Percentiles rank a stretch among this genome's conserved stretches.
phyloP scores from a whole-genome alignment of 1,284 basidiomycete genomes.

The Trametes sp. region DNA sequence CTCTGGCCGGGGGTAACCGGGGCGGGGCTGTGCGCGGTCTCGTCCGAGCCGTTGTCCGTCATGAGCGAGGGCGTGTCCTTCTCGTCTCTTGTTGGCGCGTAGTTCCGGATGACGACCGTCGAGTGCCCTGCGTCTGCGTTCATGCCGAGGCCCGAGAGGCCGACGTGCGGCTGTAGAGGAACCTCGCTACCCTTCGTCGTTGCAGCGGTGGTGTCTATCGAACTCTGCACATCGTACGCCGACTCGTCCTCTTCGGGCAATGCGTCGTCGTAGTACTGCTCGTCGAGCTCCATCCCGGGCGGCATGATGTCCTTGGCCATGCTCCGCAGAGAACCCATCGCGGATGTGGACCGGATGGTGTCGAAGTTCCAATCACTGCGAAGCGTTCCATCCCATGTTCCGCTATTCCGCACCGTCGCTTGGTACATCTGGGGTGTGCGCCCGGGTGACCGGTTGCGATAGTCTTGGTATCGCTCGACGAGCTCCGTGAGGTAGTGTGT shows the following conservation, averaged over 20 bases:
- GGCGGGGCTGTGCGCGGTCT: constrained; percentile 41
- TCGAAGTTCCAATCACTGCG: constrained; percentile 97
- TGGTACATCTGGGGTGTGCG: constrained; percentile 59
- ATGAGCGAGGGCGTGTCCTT: constrained; percentile 53
- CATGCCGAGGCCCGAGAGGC: constrained; percentile 52
- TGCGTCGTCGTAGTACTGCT: constrained; percentile 51
- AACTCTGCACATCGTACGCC: constrained; percentile 45
- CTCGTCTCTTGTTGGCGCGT: constrained; percentile 43
- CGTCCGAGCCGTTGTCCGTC: constrained; percentile 47
- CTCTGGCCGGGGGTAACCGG: constrained; percentile 43
- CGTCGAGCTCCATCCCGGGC: constrained; percentile 60
- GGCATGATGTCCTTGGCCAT: constrained; percentile 71
- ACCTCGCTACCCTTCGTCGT: constrained; percentile 73
- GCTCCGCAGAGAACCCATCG: constrained; percentile 76
- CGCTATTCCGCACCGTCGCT: constrained; percentile 60
- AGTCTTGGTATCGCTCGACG: constrained; percentile 84
- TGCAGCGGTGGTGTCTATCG: constrained; percentile 64
- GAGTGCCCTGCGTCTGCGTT: constrained; percentile 67
- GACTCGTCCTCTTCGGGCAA: constrained; percentile 49
- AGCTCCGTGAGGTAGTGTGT: constrained; percentile 87
- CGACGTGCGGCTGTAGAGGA: constrained; percentile 40
- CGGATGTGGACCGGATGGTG: constrained; percentile 78
- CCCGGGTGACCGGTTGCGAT: constrained; percentile 62
- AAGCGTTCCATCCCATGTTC: constrained; percentile 79
- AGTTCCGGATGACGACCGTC: constrained; percentile 70